phyloP scores from a whole-genome alignment of 139 green algal species.

The Tetradesmus obliquus region DNA sequence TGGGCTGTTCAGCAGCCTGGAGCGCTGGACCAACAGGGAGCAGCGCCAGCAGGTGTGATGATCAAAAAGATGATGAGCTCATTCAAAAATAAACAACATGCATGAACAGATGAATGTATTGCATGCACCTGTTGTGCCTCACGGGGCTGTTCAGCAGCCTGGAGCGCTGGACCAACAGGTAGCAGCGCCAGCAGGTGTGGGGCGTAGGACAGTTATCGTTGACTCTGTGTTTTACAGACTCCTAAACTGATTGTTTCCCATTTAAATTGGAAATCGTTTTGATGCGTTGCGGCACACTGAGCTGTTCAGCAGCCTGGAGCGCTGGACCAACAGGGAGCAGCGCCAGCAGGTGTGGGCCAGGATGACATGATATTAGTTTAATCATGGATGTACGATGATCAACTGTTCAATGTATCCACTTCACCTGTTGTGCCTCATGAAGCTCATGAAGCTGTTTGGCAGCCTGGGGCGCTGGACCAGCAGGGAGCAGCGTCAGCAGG shows the following conservation, averaged over 20 bases:
- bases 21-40: slow-evolving; percentile 28
- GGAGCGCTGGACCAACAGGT: slow-evolving; percentile 23
- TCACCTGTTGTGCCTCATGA: no score
- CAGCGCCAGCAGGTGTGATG: slow-evolving; percentile 28
- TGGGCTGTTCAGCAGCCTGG: slow-evolving; percentile 29
- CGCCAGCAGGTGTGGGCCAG: background rate
- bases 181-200: slow-evolving; percentile 28
- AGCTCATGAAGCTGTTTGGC: background rate
- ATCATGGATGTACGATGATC: no score
- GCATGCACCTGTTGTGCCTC: slow-evolving; percentile 12
- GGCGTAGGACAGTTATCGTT: background rate
- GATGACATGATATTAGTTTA: no score
- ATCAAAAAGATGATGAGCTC: background rate
- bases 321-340: slow-evolving; percentile 19
- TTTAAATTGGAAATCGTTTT: no score
- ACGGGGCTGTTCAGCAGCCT: slow-evolving; percentile 33
- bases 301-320: slow-evolving; percentile 28
- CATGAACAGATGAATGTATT: background rate
- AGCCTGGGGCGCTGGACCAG: slow-evolving; percentile 34
- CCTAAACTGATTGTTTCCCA: background rate
- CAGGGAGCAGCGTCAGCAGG: slow-evolving; percentile 27
- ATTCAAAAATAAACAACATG: no score
- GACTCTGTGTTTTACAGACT: background rate
- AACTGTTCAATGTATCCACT: no score
- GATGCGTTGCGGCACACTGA: slow-evolving; percentile 24